Evolutionary conservation across 495 filamentous ascomycete species (phyloP).

Genomic region (Poronia punctata): DNA sequence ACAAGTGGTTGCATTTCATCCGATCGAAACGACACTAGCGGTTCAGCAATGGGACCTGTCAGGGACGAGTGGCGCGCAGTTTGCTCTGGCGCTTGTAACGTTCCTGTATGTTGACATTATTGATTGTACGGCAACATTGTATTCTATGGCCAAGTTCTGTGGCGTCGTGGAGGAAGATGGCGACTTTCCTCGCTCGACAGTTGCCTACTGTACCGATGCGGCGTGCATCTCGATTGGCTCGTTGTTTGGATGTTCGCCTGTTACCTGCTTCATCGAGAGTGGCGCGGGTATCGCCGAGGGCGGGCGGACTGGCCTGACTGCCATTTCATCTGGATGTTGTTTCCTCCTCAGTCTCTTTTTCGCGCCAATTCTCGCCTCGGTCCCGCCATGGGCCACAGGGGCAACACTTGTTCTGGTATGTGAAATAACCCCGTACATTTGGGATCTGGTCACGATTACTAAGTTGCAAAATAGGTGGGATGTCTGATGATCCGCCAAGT

Average conservation of each 20-base stretch:
- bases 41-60: constrained; percentile 62
- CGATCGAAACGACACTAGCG: constrained; percentile 57
- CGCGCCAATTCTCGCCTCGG: constrained; percentile 74
- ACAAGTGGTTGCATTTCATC: constrained; percentile 69
- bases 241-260: constrained; percentile 66
- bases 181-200: constrained; percentile 59
- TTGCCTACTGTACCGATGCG: constrained; percentile 43
- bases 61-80: constrained; percentile 45
- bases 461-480: constrained; percentile 33
- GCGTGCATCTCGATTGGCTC: constrained; percentile 76
- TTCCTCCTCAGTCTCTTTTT: constrained; percentile 79
- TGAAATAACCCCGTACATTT: not conserved
- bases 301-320: constrained; percentile 70
- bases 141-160: constrained; percentile 77
- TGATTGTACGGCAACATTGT: constrained; percentile 57
- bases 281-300: constrained; percentile 79
- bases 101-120: constrained; percentile 84
- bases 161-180: constrained; percentile 40
- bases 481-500: constrained; percentile 53
- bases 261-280: constrained; percentile 77
- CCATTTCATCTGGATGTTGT: constrained; percentile 62
- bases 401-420: constrained; percentile 69
- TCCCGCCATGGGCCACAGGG: constrained; percentile 80
- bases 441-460: not conserved
- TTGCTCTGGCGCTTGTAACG: constrained; percentile 71